Evolutionary conservation across 2,329 filamentous ascomycete genomes (phyloP), one percentile per base, ranked within the genome.

Genomic region (Colletotrichum melonis): DNA sequence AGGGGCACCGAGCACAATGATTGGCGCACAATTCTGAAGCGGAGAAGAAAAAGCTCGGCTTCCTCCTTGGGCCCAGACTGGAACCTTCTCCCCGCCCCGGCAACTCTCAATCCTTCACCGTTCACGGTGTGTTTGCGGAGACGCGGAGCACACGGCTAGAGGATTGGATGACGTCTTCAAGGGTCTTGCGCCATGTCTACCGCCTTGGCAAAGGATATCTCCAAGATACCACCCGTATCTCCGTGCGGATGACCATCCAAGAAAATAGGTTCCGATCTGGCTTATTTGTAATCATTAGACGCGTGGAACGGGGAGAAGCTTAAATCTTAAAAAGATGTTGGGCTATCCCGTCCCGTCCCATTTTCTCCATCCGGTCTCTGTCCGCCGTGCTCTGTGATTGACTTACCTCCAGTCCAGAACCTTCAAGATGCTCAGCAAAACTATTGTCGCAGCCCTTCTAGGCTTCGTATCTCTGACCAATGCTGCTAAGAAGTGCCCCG

Each of bases 81-180:
- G 58, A 63, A 68, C 42, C 46, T 55, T 59, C 38, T 30, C 55
- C 46, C 54, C 54, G 59, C 70, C 42, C 30, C 38, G 42, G 55
- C 59, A 64, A 46, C 52, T 57, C 55, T 57, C 55, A 7, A 14
- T 26, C 30, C 42, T 28, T 69, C 42, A 60, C 59, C 42, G 59
- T 56, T 69, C 26, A 38, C 46, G 35, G 42, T 59, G 19, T 64
- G 59, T 64, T 64, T 60, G 26, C 14, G 30, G 54, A 22, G 54
- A 42, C 19, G 19, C 42, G 42, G 19, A 49, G 42, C 42, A 49
- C 42, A 49, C 54, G 16, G 32, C 28, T 38, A 22, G 38, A 55
- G 22, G 60, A 64, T 69, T 65, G 26, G 60, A 73, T 73, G 70
- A 73, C 70, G 59, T 65, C 66, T 70, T 35, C 66, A 49, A 69